Conservation (phyloP, 2,329 filamentous ascomycete species). For the Macroventuria anomochaeta region DNA sequence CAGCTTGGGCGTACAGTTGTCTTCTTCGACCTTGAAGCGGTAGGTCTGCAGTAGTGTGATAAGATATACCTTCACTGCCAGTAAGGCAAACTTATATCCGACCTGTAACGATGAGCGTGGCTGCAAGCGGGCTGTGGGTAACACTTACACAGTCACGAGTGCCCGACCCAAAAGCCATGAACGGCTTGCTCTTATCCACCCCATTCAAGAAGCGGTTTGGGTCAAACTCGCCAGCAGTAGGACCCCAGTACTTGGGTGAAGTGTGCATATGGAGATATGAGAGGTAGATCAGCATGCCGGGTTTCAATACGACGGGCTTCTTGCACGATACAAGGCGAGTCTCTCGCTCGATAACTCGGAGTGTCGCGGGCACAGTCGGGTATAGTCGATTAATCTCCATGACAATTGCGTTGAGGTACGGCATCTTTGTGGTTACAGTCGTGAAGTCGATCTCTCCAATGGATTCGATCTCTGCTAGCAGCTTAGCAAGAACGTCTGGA, state of each 20-base stretch:
- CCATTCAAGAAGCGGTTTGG: background rate
- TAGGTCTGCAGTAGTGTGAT: slow-evolving; percentile 5
- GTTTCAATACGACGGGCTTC: slow-evolving; percentile 2
- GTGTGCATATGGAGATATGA: slow-evolving; percentile 10
- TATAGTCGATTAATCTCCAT: slow-evolving; percentile 11
- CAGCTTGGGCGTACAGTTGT: slow-evolving; percentile 1
- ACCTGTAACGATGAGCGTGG: background rate
- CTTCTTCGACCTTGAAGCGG: background rate
- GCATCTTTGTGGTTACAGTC: slow-evolving; percentile 1
- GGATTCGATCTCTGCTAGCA: background rate
- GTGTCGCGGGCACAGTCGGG: slow-evolving; percentile 6
- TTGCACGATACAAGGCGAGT: background rate
- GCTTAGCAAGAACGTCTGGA: background rate
- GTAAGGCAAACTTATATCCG: slow-evolving; percentile 6
- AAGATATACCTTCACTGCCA: slow-evolving; percentile 6
- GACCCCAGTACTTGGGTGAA: slow-evolving; percentile 2
- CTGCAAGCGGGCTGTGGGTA: rapidly evolving
- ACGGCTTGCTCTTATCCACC: background rate
- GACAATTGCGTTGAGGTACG: slow-evolving; percentile 9
- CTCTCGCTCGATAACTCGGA: slow-evolving; percentile 7
- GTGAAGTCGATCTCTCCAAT: background rate
- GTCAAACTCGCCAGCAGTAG: background rate
- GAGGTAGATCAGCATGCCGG: slow-evolving; percentile 11
- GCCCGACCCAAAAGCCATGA: background rate
- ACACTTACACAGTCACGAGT: slow-evolving; percentile 4